Base-by-base conservation (phyloP, 495 filamentous ascomycete genomes). In the Diplogelasinospora grovesii region DNA sequence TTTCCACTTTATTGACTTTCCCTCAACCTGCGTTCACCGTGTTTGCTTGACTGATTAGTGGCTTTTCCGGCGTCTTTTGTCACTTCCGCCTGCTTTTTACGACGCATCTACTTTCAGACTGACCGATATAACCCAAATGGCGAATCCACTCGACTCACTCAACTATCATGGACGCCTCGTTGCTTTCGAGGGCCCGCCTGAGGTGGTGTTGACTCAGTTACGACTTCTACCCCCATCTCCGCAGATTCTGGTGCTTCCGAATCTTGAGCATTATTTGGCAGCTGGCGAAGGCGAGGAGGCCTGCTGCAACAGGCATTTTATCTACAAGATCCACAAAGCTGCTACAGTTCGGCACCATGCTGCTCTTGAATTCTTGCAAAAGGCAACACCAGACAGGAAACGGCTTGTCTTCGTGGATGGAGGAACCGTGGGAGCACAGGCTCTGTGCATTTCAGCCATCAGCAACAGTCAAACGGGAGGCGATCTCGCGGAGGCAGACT, bases 391-490 rank as follows among this genome's bases (percentile, higher is more conserved):
- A 11, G 48, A 52, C 27, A 59, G 65, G 20, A 69, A 61, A 36
- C 66, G 65, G 23, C 45, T 74, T 1, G 69, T 75, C 8, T 73
- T 77, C 40, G 56, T 69, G 42, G 62, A 75, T 49, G 73, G 72
- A 7, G 71, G 73, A 4, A 70, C 66, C 7, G 59, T 66, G 10
- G 55, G 65, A 29, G 71, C 71, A 1, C 61, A 65, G 29, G 43
- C 60, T 21, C 48, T 54, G 18, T 74, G 71, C 39, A 54, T 77
- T 7, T 37, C 50, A 6, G 50, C 56, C 20, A 73, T 77, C 34
- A 62, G 54, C 48, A 45, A 65, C 39, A 49, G 66, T 32, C 28
- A 68, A 14, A 68, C 68, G 2, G 53, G 58, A 16, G 66, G 60
- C 3, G 59, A 74, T 41, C 37, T 65, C 13, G 42, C 41, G 3